These are phyloP conservation scores for Ceratonia siliqua DNA, from an alignment of 306 rosid genomes.

Conservation along the genomic window DNA sequence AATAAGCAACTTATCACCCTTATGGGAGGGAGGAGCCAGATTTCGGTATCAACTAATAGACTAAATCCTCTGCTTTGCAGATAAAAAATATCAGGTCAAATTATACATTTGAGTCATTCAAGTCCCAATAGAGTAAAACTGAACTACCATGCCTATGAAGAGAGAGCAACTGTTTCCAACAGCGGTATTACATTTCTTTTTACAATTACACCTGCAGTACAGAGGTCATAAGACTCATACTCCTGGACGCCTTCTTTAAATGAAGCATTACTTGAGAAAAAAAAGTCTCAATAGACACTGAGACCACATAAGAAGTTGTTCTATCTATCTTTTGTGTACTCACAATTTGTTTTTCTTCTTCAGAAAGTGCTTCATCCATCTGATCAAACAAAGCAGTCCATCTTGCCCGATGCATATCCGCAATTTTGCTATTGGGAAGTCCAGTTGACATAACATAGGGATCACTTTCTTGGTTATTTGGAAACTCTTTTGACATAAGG, in stretches of 20 bases:
- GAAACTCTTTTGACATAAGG: constrained; percentile 73
- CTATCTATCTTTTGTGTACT: constrained; percentile 31
- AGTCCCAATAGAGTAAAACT: background rate
- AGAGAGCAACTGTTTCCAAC: background rate
- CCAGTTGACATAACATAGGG: constrained; percentile 35
- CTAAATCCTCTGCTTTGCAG: constrained; percentile 14
- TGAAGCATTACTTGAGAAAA: background rate
- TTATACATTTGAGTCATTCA: background rate
- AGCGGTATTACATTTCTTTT: background rate
- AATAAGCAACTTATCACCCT: background rate
- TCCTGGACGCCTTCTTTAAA: background rate
- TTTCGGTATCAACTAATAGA: background rate
- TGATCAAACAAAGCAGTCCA: constrained; percentile 80
- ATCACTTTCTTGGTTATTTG: constrained; percentile 52
- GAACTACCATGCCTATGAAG: background rate
- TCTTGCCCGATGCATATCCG: constrained; percentile 78
- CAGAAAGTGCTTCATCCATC: constrained; percentile 85
- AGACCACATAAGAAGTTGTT: background rate
- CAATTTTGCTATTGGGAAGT: constrained; percentile 45
- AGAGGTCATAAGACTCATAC: constrained; percentile 2
- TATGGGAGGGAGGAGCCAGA: background rate
- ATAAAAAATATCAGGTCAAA: background rate
- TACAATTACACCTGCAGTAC: background rate
- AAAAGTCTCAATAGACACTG: background rate
- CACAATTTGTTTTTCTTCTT: constrained; percentile 95